Percentiles rank a stretch among this genome's conserved stretches.
Evolutionary conservation across 2,329 filamentous ascomycete species (phyloP).

Genomic region (Aspergillus neoniger): DNA sequence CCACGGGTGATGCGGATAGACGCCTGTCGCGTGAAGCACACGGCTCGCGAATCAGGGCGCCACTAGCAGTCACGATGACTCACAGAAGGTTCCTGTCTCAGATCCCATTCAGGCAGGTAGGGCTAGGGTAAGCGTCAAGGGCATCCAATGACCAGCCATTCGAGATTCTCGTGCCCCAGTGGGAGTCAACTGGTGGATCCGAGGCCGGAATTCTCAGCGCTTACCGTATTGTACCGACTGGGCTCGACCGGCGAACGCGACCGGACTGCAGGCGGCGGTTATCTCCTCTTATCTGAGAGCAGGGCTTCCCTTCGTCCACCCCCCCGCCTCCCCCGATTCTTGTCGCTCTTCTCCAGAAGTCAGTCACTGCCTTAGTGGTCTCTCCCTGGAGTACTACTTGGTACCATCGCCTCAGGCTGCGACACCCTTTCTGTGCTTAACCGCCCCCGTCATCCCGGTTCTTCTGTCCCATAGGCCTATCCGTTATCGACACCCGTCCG

Average conservation of each 20-base stretch:
- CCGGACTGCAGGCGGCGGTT: slow-evolving; percentile 1
- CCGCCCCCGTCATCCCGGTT: not conserved
- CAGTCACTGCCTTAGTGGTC: not conserved
- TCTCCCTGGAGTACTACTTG: not conserved
- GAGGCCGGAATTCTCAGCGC: not conserved
- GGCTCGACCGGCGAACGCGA: slow-evolving; percentile 8
- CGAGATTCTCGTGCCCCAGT: slow-evolving; percentile 11
- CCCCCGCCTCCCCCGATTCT: slow-evolving; percentile 4
- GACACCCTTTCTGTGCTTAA: not conserved
- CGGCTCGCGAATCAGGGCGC: slow-evolving; percentile 2
- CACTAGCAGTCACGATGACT: slow-evolving; percentile 1
- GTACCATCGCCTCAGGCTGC: not conserved
- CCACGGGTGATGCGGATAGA: not conserved
- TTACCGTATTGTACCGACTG: slow-evolving; percentile 1
- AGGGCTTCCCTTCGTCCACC: slow-evolving; percentile 10
- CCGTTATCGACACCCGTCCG: not conserved
- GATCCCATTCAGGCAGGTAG: slow-evolving; percentile 1
- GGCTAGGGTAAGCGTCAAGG: slow-evolving; percentile 1
- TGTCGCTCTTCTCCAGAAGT: slow-evolving; percentile 2
- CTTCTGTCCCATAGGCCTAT: not conserved
- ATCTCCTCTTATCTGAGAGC: slow-evolving; percentile 11
- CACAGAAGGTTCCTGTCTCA: not conserved
- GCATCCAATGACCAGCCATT: not conserved
- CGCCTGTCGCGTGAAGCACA: not conserved
- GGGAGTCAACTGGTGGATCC: slow-evolving; percentile 2